Evolutionary conservation across 345 rosid genomes (phyloP).

Genomic region (Xanthoceras sorbifolium): DNA sequence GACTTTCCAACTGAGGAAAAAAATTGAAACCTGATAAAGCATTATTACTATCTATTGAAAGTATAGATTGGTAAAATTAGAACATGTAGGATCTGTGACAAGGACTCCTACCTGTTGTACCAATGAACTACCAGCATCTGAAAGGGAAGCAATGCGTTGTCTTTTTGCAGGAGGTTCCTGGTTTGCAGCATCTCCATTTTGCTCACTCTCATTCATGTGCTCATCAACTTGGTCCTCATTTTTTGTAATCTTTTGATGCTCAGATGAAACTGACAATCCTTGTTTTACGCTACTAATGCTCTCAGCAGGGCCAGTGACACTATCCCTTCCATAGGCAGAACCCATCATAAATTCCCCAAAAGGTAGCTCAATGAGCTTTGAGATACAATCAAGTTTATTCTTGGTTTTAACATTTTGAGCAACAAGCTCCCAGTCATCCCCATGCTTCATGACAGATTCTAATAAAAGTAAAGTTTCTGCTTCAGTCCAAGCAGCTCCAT

Average conservation of each 20-base stretch:
- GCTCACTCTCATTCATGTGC: constrained; percentile 31
- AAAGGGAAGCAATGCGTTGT: constrained; percentile 38
- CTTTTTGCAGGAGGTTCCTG: constrained; percentile 64
- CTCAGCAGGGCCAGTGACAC: constrained; percentile 24
- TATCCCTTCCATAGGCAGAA: constrained; percentile 44
- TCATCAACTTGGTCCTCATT: constrained; percentile 37
- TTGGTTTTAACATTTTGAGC: constrained; percentile 74
- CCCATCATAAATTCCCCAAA: constrained; percentile 70
- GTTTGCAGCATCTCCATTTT: constrained; percentile 43
- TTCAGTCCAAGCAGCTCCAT: constrained; percentile 75
- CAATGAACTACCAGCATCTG: constrained; percentile 57
- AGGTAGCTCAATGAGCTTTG: constrained; percentile 87
- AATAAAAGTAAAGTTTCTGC: constrained; percentile 76
- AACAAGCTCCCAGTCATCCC: constrained; percentile 93
- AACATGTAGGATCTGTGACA: not conserved
- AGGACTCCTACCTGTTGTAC: constrained; percentile 67
- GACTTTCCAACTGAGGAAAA: not conserved
- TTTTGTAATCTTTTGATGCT: constrained; percentile 31
- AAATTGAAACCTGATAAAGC: not conserved
- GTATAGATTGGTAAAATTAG: not conserved
- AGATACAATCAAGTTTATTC: constrained; percentile 74
- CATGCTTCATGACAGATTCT: constrained; percentile 77
- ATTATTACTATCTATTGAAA: not conserved
- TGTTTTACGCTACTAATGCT: constrained; percentile 26
- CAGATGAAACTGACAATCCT: constrained; percentile 36